phyloP scores from a whole-genome alignment of 768 basidiomycete species.

The Tephrocybe rancida region DNA sequence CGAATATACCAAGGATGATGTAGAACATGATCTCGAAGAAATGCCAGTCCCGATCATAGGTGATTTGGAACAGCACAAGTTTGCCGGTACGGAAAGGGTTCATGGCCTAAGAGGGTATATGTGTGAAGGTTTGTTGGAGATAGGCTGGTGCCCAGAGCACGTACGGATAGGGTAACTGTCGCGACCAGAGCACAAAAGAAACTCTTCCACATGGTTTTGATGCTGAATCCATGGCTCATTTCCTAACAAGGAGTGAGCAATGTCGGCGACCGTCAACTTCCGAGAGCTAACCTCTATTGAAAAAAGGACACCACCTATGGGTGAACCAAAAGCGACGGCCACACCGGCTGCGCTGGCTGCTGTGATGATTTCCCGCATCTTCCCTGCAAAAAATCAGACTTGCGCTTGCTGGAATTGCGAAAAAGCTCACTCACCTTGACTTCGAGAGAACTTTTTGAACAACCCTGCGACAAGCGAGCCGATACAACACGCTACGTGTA shows the following conservation, averaged over 20 bases:
- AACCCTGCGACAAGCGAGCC: conserved; percentile 87
- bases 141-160: conserved; percentile 32
- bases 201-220: conserved; percentile 98
- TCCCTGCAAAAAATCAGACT: conserved; percentile 42
- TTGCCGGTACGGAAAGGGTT: conserved; percentile 98
- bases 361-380: conserved; percentile 89
- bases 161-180: conserved; percentile 91
- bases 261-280: neutral
- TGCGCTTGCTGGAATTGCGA: neutral
- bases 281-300: conserved; percentile 79
- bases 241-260: conserved; percentile 53
- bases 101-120: conserved; percentile 88
- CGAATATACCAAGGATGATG: conserved; percentile 93
- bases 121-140: conserved; percentile 2
- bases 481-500: conserved; percentile 95
- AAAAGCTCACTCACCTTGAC: conserved; percentile 67
- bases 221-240: conserved; percentile 97
- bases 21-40: conserved; percentile 99
- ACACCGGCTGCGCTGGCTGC: conserved; percentile 98
- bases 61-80: conserved; percentile 96
- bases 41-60: conserved; percentile 97
- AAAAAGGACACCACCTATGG: conserved; percentile 96
- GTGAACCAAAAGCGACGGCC: conserved; percentile 97
- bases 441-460: conserved; percentile 81
- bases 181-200: conserved; percentile 98